These are phyloP conservation scores for Stipa capillata DNA, from an alignment of 176 grass and related monocot species.

Conservation along the genomic window DNA sequence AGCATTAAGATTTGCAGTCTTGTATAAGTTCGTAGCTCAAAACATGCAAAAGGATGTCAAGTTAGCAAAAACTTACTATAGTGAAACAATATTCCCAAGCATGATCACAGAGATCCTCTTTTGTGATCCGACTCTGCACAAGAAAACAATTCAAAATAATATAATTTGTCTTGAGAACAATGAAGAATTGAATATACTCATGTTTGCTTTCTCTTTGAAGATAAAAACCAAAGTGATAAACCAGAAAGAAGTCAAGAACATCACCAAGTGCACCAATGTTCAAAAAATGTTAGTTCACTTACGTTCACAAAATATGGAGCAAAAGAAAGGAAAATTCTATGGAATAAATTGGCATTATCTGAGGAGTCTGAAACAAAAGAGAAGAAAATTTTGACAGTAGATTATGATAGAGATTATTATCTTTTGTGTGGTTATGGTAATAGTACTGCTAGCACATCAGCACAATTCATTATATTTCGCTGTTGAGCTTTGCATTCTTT, in stretches of 20 bases:
- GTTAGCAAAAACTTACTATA: slow-evolving; percentile 43
- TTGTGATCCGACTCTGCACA: slow-evolving; percentile 69
- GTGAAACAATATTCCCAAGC: slow-evolving; percentile 81
- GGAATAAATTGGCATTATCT: neutral
- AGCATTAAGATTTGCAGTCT: neutral
- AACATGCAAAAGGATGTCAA: neutral
- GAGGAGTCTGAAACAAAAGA: neutral
- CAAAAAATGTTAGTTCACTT: neutral
- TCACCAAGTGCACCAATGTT: neutral
- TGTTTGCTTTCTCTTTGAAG: neutral
- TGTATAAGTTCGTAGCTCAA: neutral
- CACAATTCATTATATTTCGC: neutral
- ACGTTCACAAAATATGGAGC: neutral
- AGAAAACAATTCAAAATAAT: slow-evolving; percentile 3
- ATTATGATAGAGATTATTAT: neutral
- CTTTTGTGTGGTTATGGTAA: neutral
- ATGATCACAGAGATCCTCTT: slow-evolving; percentile 83
- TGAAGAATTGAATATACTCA: neutral
- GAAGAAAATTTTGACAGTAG: neutral
- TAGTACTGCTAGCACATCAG: neutral
- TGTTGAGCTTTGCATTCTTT: neutral
- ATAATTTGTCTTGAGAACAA: neutral
- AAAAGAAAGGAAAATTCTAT: neutral
- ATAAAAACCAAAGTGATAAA: slow-evolving; percentile 18
- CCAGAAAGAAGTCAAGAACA: neutral